Conservation (phyloP, 2,329 filamentous ascomycete species). For the Davidsoniella virescens region DNA sequence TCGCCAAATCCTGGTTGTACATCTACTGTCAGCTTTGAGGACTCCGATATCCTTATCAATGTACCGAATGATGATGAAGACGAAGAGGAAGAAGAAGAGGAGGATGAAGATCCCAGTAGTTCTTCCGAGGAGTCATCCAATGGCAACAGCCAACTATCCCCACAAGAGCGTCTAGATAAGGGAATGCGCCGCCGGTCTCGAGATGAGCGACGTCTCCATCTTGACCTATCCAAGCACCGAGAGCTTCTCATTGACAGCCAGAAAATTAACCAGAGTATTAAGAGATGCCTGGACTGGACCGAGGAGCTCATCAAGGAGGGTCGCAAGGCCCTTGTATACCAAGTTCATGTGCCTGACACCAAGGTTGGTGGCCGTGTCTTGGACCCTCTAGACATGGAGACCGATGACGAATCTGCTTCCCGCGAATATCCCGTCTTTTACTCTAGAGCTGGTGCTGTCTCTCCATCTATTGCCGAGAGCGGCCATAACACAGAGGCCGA, state of each 20-base stretch:
- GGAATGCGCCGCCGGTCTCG: constrained; percentile 43
- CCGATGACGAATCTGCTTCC: constrained; percentile 15
- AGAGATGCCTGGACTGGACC: constrained; percentile 74
- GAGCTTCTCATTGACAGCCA: constrained; percentile 79
- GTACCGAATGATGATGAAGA: constrained; percentile 30
- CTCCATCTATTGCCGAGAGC: constrained; percentile 8
- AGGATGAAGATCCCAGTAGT: constrained; percentile 31
- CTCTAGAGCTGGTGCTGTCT: constrained; percentile 8
- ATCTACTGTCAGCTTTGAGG: constrained; percentile 9
- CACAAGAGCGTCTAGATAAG: constrained; percentile 23
- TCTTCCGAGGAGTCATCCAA: constrained; percentile 31
- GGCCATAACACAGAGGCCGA: constrained; percentile 15
- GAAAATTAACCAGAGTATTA: constrained; percentile 88
- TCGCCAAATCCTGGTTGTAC: background rate
- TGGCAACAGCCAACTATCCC: constrained; percentile 25
- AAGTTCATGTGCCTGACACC: constrained; percentile 62
- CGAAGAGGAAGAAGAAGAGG: constrained; percentile 26
- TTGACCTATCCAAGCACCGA: constrained; percentile 77
- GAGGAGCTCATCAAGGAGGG: constrained; percentile 83
- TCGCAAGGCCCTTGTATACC: constrained; percentile 71
- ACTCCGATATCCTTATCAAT: constrained; percentile 25
- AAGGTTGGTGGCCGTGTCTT: constrained; percentile 69
- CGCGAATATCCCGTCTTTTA: constrained; percentile 12
- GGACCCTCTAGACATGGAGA: constrained; percentile 46
- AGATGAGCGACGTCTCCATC: constrained; percentile 68